Percentiles rank a stretch among this genome's conserved stretches.
phyloP scores from a whole-genome alignment of 495 filamentous ascomycete species.

The Penicillium simplicissimum region DNA sequence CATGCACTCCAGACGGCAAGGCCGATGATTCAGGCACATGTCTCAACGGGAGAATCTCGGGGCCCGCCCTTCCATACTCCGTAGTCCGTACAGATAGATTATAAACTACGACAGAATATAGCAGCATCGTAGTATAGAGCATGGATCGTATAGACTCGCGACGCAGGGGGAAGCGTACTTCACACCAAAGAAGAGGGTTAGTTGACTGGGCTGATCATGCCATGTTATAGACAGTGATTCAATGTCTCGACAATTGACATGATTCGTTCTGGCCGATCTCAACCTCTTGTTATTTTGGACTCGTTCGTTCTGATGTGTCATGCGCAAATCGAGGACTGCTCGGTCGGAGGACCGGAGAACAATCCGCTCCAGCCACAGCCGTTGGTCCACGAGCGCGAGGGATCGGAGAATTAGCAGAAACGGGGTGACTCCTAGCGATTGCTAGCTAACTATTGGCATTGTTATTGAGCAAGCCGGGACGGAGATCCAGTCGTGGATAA shows the following conservation, averaged over 20 bases:
- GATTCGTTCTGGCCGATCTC: not conserved
- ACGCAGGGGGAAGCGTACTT: not conserved
- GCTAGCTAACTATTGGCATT: no score
- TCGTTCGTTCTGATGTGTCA: constrained; percentile 21
- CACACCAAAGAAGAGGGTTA: not conserved
- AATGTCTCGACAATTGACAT: not conserved
- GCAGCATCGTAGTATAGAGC: not conserved
- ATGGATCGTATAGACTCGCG: not conserved
- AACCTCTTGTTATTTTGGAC: constrained; percentile 11
- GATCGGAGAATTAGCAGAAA: constrained; percentile 28
- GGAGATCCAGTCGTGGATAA: not conserved
- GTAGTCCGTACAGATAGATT: no score
- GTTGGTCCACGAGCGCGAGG: constrained; percentile 5
- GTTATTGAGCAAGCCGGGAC: not conserved
- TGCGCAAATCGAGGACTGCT: constrained; percentile 1
- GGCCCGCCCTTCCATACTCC: not conserved
- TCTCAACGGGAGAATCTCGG: constrained; percentile 14
- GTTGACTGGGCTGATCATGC: not conserved
- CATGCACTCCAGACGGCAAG: constrained; percentile 21
- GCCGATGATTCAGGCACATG: constrained; percentile 7
- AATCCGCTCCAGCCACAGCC: constrained; percentile 23
- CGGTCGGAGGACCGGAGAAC: constrained; percentile 5
- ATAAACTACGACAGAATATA: not conserved
- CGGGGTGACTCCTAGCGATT: not conserved
- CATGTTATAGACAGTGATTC: not conserved